Evolutionary conservation across 257 asterid genomes (phyloP).

Genomic region (Plectranthus barbatus): DNA sequence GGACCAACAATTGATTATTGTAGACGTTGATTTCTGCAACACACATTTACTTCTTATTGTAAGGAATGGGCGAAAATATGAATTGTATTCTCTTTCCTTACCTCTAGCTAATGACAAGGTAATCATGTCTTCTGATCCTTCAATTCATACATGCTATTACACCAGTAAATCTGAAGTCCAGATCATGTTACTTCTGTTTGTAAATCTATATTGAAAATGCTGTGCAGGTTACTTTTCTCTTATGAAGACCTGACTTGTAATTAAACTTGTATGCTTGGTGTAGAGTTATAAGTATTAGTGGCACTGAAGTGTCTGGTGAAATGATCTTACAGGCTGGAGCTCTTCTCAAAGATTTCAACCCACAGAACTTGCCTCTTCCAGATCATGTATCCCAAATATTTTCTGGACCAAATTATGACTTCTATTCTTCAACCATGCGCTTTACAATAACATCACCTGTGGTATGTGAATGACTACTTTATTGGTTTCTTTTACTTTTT

Average conservation of each 20-base stretch:
- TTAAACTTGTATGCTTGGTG: background rate
- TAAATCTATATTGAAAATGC: background rate
- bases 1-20: slow-evolving; percentile 48
- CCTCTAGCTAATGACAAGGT: slow-evolving; percentile 70
- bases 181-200: background rate
- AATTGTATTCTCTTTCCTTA: slow-evolving; percentile 55
- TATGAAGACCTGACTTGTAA: background rate
- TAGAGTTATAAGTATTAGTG: background rate
- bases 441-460: slow-evolving; percentile 78
- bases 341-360: slow-evolving; percentile 62
- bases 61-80: slow-evolving; percentile 44
- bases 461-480: slow-evolving; percentile 38
- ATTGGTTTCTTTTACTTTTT: background rate
- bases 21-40: slow-evolving; percentile 78
- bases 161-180: slow-evolving; percentile 2
- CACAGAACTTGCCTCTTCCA: slow-evolving; percentile 70
- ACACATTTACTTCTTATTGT: slow-evolving; percentile 57
- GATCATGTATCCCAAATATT: slow-evolving; percentile 75
- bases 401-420: slow-evolving; percentile 90
- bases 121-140: slow-evolving; percentile 17
- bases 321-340: slow-evolving; percentile 43
- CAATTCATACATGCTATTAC: background rate
- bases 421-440: slow-evolving; percentile 75
- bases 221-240: background rate
- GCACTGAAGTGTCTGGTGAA: background rate